Percentiles rank a stretch among this genome's conserved stretches.
These are phyloP conservation scores for Cyclotella cryptica DNA, from an alignment of 108 stramenopile genomes.

Conservation along the genomic window DNA sequence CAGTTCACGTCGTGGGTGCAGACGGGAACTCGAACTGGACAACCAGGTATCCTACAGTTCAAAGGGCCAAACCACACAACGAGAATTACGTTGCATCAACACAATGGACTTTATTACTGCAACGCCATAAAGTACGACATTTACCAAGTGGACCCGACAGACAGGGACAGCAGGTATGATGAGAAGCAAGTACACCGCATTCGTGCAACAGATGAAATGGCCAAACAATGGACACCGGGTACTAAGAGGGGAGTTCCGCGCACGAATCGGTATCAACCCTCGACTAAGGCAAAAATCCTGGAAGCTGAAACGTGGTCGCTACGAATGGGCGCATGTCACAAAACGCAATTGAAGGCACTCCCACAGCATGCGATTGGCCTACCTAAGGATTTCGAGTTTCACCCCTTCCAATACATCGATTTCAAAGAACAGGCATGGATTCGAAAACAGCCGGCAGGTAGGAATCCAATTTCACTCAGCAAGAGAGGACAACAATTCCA, in stretches of 20 bases:
- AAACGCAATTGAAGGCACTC: too few species aligned
- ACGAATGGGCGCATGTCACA: slow-evolving; percentile 6
- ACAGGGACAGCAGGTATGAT: background rate
- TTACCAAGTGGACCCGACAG: background rate
- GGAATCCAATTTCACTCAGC: too few species aligned
- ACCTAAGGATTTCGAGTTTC: too few species aligned
- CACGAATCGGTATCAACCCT: background rate
- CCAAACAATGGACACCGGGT: background rate
- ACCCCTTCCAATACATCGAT: too few species aligned
- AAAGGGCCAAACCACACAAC: background rate
- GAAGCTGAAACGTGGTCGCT: slow-evolving; percentile 12
- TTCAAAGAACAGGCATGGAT: too few species aligned
- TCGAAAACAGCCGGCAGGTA: too few species aligned
- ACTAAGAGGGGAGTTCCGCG: background rate
- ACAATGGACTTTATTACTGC: too few species aligned
- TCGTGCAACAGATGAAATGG: background rate
- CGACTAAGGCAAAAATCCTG: background rate
- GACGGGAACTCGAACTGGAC: background rate
- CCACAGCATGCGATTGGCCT: too few species aligned
- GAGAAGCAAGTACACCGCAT: background rate
- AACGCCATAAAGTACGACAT: background rate
- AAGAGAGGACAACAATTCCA: too few species aligned
- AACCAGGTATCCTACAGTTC: background rate
- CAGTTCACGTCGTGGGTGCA: background rate
- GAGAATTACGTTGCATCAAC: background rate